Percentiles rank a stretch among this genome's conserved stretches.
phyloP scores from a whole-genome alignment of 768 basidiomycete species.

The Baorangia bicolor region DNA sequence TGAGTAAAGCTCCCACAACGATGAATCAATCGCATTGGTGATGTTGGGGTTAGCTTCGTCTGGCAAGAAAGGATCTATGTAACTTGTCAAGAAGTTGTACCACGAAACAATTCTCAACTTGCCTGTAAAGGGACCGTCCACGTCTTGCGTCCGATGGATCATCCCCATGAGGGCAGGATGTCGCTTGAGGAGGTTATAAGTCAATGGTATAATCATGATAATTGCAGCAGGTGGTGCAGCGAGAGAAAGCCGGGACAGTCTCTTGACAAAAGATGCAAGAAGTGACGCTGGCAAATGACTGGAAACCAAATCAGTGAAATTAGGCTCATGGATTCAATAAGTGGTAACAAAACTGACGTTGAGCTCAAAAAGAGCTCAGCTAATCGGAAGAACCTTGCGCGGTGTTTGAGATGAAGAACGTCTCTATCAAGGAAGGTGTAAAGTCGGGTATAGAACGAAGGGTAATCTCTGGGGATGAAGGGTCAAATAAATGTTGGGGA shows the following conservation, averaged over 20 bases:
- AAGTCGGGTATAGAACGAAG: constrained; percentile 89
- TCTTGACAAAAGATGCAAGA: constrained; percentile 94
- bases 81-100: neutral
- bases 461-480: constrained; percentile 72
- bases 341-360: constrained; percentile 57
- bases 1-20: constrained; percentile 88
- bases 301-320: constrained; percentile 10
- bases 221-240: constrained; percentile 87
- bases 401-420: constrained; percentile 87
- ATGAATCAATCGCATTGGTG: constrained; percentile 81
- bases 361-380: constrained; percentile 90
- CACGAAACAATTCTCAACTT: constrained; percentile 1
- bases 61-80: constrained; percentile 68
- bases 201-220: constrained; percentile 88
- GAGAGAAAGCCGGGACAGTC: constrained; percentile 80
- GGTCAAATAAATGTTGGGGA: neutral
- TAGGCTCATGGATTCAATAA: neutral
- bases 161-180: constrained; percentile 92
- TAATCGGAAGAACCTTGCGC: constrained; percentile 93
- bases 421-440: constrained; percentile 88
- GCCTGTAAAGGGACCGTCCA: constrained; percentile 37
- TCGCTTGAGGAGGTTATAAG: constrained; percentile 89
- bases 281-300: constrained; percentile 87
- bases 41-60: constrained; percentile 69
- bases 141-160: constrained; percentile 69